These are phyloP conservation scores for Pseudoturritis turrita DNA, from an alignment of 345 rosid genomes.

Conservation along the genomic window DNA sequence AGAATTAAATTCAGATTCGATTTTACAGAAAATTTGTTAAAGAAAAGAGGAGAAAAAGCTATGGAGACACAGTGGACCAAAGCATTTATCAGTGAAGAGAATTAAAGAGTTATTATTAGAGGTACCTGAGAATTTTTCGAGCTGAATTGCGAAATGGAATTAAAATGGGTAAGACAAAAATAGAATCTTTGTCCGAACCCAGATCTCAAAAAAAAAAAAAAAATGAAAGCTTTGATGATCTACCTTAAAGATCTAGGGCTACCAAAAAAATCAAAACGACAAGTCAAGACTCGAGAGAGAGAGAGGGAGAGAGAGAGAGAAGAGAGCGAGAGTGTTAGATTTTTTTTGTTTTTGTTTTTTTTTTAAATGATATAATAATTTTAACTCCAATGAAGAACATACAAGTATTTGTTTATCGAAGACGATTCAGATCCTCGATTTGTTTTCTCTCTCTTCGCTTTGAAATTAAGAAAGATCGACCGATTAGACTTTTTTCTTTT, in stretches of 20 bases:
- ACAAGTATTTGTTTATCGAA: slow-evolving; percentile 9
- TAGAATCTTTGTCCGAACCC: slow-evolving; percentile 31
- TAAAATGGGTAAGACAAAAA: slow-evolving; percentile 6
- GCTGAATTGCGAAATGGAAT: not conserved
- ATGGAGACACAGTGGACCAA: slow-evolving; percentile 8
- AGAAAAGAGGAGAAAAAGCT: not conserved
- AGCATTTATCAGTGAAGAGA: slow-evolving; percentile 17
- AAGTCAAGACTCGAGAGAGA: not conserved
- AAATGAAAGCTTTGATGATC: slow-evolving; percentile 21
- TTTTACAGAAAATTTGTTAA: not conserved
- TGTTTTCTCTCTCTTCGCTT: slow-evolving; percentile 35
- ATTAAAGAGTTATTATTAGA: slow-evolving; percentile 14
- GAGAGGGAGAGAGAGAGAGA: not conserved
- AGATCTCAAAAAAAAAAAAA: slow-evolving; percentile 19
- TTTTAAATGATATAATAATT: too few relatives aligned
- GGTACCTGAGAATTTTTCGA: slow-evolving; percentile 19
- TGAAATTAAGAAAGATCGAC: not conserved
- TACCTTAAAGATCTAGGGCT: slow-evolving; percentile 18
- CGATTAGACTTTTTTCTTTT: not conserved
- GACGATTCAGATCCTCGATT: slow-evolving; percentile 29
- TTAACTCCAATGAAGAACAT: not conserved
- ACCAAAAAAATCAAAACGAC: not conserved
- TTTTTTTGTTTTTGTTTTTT: not conserved
- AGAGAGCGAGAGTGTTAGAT: not conserved
- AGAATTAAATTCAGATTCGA: not conserved